Percentiles rank a stretch among this genome's conserved stretches.
These are phyloP conservation scores for Hsuehochloa calcarea DNA, from an alignment of 176 grass and related monocot species.

Conservation along the genomic window DNA sequence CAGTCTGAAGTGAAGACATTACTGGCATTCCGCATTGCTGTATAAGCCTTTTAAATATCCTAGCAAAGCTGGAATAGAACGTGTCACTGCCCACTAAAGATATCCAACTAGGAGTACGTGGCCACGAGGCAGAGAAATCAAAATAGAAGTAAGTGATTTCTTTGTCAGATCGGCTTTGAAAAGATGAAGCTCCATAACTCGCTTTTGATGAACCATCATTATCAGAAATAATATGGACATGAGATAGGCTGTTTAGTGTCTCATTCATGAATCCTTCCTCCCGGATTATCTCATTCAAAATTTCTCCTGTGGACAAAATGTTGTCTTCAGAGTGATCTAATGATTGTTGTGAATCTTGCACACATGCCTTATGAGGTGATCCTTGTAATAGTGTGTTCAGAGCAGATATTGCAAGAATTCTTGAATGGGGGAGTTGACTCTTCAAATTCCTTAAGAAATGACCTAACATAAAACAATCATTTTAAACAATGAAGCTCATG, in stretches of 20 bases:
- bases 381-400: slow-evolving; percentile 87
- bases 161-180: slow-evolving; percentile 81
- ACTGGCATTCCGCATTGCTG: slow-evolving; percentile 82
- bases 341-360: slow-evolving; percentile 35
- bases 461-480: slow-evolving; percentile 51
- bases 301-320: slow-evolving; percentile 39
- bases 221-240: slow-evolving; percentile 86
- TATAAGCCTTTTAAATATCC: slow-evolving; percentile 92
- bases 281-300: slow-evolving; percentile 72
- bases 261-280: slow-evolving; percentile 80
- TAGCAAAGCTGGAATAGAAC: slow-evolving; percentile 87
- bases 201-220: slow-evolving; percentile 72
- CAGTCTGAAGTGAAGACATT: slow-evolving; percentile 53
- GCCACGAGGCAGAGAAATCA: slow-evolving; percentile 92
- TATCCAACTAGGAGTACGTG: slow-evolving; percentile 91
- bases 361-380: slow-evolving; percentile 45
- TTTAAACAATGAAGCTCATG: slow-evolving; percentile 15
- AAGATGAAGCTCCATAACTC: slow-evolving; percentile 67
- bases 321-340: slow-evolving; percentile 35
- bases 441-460: slow-evolving; percentile 95
- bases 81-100: slow-evolving; percentile 58
- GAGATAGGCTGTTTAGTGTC: slow-evolving; percentile 73
- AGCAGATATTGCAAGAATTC: slow-evolving; percentile 95
- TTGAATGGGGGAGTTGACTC: slow-evolving; percentile 94
- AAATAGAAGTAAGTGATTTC: slow-evolving; percentile 93